Percentiles rank a stretch among this genome's conserved stretches.
Conservation (phyloP, 495 filamentous ascomycete species). For the Stereocaulon alpinum region DNA sequence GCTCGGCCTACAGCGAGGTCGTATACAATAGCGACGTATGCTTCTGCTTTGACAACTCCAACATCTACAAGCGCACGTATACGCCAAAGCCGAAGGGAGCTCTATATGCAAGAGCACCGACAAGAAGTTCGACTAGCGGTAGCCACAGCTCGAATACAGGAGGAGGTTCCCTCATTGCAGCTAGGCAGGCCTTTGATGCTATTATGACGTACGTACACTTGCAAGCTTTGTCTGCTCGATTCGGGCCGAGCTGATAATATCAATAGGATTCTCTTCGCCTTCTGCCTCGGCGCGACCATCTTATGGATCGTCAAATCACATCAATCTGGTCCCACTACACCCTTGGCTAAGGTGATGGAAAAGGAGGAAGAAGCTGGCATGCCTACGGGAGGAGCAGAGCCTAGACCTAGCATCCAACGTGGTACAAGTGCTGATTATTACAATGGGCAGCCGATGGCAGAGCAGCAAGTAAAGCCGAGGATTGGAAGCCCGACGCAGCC, state of each 20-base stretch:
- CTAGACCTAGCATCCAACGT: neutral
- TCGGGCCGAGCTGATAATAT: neutral
- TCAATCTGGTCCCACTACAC: neutral
- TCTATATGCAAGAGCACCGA: neutral
- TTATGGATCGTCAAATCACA: constrained; percentile 12
- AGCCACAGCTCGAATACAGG: neutral
- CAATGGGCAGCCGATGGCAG: constrained; percentile 1
- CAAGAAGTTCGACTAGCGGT: neutral
- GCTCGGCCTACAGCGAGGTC: constrained; percentile 5
- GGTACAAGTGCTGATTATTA: neutral
- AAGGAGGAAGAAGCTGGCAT: constrained; percentile 13
- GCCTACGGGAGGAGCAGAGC: neutral
- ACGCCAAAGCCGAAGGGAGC: neutral
- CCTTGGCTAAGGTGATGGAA: neutral
- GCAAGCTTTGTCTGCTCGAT: too few relatives aligned
- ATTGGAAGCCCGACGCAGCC: neutral
- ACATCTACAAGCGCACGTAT: constrained; percentile 1
- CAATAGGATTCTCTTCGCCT: constrained; percentile 8
- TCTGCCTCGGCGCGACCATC: constrained; percentile 4
- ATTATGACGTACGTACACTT: constrained; percentile 12
- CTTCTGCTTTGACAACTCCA: neutral
- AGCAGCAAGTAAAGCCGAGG: neutral
- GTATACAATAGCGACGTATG: constrained; percentile 4
- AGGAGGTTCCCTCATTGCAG: constrained; percentile 5
- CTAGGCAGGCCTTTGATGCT: constrained; percentile 17